phyloP scores from a whole-genome alignment of 257 asterid species.

The Rubia yunnanensis region DNA sequence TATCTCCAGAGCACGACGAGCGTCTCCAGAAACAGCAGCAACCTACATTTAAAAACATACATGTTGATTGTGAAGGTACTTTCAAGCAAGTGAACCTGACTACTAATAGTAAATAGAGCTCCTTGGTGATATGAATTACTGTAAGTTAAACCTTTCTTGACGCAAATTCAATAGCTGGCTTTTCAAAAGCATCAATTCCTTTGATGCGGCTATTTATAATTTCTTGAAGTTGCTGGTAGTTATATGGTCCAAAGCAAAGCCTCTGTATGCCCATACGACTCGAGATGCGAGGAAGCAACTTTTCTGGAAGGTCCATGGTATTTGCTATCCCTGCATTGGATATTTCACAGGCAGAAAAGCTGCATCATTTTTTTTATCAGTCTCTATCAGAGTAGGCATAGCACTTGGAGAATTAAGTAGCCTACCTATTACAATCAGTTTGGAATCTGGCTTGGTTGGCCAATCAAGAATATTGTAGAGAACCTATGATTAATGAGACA shows the following conservation, averaged over 20 bases:
- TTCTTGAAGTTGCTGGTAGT: conserved; percentile 86
- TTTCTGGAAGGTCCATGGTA: conserved; percentile 99
- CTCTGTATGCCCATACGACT: conserved; percentile 99
- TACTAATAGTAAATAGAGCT: not conserved
- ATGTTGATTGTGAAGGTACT: conserved; percentile 1
- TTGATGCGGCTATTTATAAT: conserved; percentile 74
- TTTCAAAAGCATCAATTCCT: conserved; percentile 82
- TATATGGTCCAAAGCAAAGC: conserved; percentile 96
- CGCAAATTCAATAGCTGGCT: conserved; percentile 88
- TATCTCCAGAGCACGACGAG: conserved; percentile 94
- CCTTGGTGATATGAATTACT: conserved; percentile 7
- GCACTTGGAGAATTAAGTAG: conserved; percentile 11
- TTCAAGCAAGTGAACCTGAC: not conserved
- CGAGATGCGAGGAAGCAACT: conserved; percentile 88
- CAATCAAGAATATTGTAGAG: conserved; percentile 94
- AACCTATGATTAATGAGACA: conserved; percentile 42
- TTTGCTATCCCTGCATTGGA: conserved; percentile 82
- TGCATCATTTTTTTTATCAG: not conserved
- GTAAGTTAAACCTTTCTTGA: conserved; percentile 65
- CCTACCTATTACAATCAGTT: conserved; percentile 79
- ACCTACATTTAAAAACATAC: conserved; percentile 39
- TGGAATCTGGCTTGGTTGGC: conserved; percentile 90
- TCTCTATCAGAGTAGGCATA: not conserved
- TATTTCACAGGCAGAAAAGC: conserved; percentile 1
- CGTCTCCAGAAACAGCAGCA: conserved; percentile 98